These are phyloP conservation scores for Alternaria sp. DNA, from an alignment of 2,329 filamentous ascomycete species.

Conservation along the genomic window DNA sequence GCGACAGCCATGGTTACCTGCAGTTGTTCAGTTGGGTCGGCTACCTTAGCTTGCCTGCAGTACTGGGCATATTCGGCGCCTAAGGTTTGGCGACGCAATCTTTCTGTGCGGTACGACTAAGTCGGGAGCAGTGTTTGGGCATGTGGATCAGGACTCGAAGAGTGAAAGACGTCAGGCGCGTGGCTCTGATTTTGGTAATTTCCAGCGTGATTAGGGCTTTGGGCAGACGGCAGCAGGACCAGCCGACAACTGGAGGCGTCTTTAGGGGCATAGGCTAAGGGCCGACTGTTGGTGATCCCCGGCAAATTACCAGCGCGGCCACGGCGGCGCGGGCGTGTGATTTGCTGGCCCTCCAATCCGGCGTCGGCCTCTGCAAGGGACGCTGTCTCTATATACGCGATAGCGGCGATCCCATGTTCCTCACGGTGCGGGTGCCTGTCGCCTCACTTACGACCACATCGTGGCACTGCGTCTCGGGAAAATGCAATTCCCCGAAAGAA, in stretches of 20 bases:
- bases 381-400: conserved; percentile 14
- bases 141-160: conserved; percentile 28
- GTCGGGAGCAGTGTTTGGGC: conserved; percentile 12
- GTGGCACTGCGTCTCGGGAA: conserved; percentile 5
- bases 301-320: conserved; percentile 23
- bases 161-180: conserved; percentile 31
- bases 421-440: conserved; percentile 14
- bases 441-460: conserved; percentile 5
- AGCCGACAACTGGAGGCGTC: conserved; percentile 20
- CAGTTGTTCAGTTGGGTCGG: conserved; percentile 23
- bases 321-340: conserved; percentile 12
- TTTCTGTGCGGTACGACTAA: neutral
- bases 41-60: conserved; percentile 34
- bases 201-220: conserved; percentile 32
- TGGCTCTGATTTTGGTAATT: conserved; percentile 27
- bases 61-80: conserved; percentile 30
- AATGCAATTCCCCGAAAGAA: conserved; percentile 4
- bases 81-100: conserved; percentile 8
- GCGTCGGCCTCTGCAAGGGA: conserved; percentile 26
- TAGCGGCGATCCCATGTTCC: conserved; percentile 18
- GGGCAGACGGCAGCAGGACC: conserved; percentile 31
- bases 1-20: conserved; percentile 34
- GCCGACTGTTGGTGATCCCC: conserved; percentile 17
- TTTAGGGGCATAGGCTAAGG: conserved; percentile 31
- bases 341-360: conserved; percentile 15